Evolutionary conservation across 179 eudicot species (phyloP).

Genomic region (Sideroxylon spinosum): DNA sequence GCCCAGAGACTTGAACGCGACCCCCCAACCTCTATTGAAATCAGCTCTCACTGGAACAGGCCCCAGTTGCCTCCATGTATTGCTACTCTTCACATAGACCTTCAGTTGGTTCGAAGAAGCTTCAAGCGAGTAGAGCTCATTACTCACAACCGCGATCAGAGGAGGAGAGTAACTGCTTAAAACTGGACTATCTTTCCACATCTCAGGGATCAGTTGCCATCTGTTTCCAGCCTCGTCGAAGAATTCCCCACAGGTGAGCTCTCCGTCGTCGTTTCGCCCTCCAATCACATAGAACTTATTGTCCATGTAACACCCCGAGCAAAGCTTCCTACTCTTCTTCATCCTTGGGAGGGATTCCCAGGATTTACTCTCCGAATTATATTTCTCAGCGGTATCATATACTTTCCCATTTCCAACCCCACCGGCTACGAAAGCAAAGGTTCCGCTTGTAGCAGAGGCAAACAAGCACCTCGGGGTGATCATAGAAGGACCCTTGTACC

Average conservation of each 20-base stretch:
- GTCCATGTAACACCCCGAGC: constrained; percentile 73
- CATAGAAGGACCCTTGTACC: constrained; percentile 62
- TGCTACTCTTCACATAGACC: constrained; percentile 50
- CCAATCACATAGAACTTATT: constrained; percentile 61
- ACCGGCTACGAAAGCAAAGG: constrained; percentile 56
- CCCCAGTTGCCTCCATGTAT: constrained; percentile 64
- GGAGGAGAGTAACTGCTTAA: constrained; percentile 52
- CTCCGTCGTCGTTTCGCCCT: constrained; percentile 45
- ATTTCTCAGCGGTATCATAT: constrained; percentile 53
- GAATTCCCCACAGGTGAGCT: constrained; percentile 61
- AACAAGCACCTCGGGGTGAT: constrained; percentile 59
- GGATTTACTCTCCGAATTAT: constrained; percentile 34
- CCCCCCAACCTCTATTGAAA: constrained; percentile 62
- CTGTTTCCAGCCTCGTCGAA: constrained; percentile 35
- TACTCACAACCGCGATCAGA: constrained; percentile 61
- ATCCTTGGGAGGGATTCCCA: constrained; percentile 66
- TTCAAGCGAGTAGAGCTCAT: constrained; percentile 56
- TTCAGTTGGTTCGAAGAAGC: constrained; percentile 53
- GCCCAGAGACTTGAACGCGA: constrained; percentile 73
- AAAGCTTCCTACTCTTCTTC: constrained; percentile 48
- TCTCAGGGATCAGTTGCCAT: constrained; percentile 53
- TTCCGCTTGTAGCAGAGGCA: constrained; percentile 61
- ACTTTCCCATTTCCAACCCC: constrained; percentile 36
- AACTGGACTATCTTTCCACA: constrained; percentile 45
- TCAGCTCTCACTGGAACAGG: constrained; percentile 64